Conservation (phyloP, 2,329 filamentous ascomycete species). For the Trichoderma atrobrunneum region DNA sequence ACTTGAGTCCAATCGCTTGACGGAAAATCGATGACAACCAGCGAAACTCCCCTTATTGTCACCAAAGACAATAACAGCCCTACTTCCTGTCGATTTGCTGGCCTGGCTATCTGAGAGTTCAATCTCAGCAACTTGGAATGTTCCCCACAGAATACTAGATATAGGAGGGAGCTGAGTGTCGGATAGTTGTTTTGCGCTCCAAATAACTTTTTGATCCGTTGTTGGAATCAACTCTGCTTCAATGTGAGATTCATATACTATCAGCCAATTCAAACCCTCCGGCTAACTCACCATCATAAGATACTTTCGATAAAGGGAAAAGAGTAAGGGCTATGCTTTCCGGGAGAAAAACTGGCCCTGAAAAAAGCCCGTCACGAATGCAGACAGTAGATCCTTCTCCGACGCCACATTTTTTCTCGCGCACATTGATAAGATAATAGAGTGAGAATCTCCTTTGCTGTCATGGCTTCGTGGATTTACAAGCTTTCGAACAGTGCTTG, state of each 20-base stretch:
- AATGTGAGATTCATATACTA: neutral
- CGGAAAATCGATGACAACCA: neutral
- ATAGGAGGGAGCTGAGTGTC: neutral
- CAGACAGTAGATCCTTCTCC: neutral
- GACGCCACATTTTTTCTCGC: neutral
- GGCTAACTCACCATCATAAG: neutral
- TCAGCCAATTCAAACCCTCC: neutral
- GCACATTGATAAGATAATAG: neutral
- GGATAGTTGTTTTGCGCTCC: neutral
- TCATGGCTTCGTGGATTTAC: neutral
- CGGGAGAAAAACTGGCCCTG: slow-evolving; percentile 5
- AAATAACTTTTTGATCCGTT: neutral
- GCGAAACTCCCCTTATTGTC: neutral
- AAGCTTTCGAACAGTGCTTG: neutral
- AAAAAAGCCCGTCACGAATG: neutral
- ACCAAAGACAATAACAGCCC: neutral
- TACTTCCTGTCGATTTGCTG: neutral
- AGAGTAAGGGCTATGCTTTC: neutral
- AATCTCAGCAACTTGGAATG: neutral
- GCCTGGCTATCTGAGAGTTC: neutral
- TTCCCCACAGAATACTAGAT: neutral
- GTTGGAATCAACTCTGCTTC: neutral
- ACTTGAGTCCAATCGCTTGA: neutral
- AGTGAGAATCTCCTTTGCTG: neutral
- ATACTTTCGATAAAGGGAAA: neutral